phyloP scores from a whole-genome alignment of 177 flowering plant genomes.

The Tripterygium wilfordii region DNA sequence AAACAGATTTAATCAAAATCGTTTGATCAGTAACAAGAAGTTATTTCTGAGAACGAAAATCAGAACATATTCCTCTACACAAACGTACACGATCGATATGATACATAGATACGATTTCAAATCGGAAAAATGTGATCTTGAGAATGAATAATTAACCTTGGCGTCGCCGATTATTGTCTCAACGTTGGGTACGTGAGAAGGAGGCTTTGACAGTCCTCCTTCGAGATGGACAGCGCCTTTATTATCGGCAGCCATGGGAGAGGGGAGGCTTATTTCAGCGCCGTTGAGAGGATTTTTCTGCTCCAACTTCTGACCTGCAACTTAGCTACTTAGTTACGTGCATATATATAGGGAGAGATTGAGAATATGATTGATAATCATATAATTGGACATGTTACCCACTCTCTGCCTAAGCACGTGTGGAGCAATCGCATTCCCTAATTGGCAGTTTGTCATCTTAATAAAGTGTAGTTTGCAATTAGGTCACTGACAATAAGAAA shows the following conservation, averaged over 20 bases:
- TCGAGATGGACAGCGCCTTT: conserved; percentile 15
- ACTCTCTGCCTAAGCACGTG: too few species aligned
- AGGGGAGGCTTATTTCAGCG: background rate
- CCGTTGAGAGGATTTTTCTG: background rate
- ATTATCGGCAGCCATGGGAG: conserved; percentile 6
- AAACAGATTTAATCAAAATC: too few species aligned
- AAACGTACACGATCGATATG: background rate
- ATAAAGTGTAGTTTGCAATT: too few species aligned
- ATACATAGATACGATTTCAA: background rate
- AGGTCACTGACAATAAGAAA: too few species aligned
- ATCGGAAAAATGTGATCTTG: background rate
- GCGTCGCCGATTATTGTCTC: conserved; percentile 9
- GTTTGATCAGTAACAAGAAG: too few species aligned
- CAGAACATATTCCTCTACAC: too few species aligned
- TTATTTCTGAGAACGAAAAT: too few species aligned
- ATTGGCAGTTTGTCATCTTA: too few species aligned
- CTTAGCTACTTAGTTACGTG: conserved; percentile 20
- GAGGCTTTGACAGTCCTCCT: conserved; percentile 17
- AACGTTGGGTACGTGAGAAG: conserved; percentile 15
- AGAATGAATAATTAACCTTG: conserved; percentile 15
- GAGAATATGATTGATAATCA: too few species aligned
- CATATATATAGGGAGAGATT: background rate
- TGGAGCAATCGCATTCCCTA: too few species aligned
- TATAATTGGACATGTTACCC: too few species aligned
- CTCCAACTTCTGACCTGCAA: conserved; percentile 37